Conservation (phyloP, 106 monocot genomes). For the Agapanthus africanus region DNA sequence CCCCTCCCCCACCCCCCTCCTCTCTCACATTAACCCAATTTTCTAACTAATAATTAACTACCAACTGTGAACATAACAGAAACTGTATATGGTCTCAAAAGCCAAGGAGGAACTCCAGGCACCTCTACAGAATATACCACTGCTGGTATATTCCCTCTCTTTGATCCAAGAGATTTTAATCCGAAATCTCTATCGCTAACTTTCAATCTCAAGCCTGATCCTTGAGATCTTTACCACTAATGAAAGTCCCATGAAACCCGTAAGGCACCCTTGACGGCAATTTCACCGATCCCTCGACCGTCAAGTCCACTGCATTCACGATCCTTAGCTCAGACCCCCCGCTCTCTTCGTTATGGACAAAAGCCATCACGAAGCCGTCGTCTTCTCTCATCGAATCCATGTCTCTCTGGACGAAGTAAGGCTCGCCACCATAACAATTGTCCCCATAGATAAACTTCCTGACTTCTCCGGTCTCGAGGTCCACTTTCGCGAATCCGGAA, state of each 20-base stretch:
- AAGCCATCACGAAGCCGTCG: slow-evolving; percentile 44
- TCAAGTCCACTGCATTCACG: slow-evolving; percentile 46
- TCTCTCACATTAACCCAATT: neutral
- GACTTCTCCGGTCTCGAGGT: slow-evolving; percentile 51
- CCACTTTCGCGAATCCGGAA: slow-evolving; percentile 83
- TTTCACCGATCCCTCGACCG: slow-evolving; percentile 44
- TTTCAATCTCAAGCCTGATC: too few relatives aligned
- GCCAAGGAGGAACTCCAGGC: neutral
- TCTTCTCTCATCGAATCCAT: slow-evolving; percentile 25
- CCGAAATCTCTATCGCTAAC: neutral
- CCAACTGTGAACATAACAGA: neutral
- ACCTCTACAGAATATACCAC: neutral
- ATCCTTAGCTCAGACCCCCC: slow-evolving; percentile 47
- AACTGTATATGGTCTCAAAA: neutral
- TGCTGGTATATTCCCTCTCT: neutral
- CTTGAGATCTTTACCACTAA: slow-evolving; percentile 29
- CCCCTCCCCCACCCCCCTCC: too few relatives aligned
- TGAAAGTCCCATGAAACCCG: slow-evolving; percentile 72
- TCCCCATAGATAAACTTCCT: slow-evolving; percentile 59
- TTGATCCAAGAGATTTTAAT: too few relatives aligned
- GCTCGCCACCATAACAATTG: slow-evolving; percentile 51
- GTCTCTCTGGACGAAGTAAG: slow-evolving; percentile 42
- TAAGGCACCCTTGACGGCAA: slow-evolving; percentile 66
- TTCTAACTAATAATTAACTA: neutral
- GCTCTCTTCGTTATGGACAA: slow-evolving; percentile 49